These are phyloP conservation scores for Fusarium liriodendri DNA, from an alignment of 2,329 filamentous ascomycete species.

Conservation along the genomic window DNA sequence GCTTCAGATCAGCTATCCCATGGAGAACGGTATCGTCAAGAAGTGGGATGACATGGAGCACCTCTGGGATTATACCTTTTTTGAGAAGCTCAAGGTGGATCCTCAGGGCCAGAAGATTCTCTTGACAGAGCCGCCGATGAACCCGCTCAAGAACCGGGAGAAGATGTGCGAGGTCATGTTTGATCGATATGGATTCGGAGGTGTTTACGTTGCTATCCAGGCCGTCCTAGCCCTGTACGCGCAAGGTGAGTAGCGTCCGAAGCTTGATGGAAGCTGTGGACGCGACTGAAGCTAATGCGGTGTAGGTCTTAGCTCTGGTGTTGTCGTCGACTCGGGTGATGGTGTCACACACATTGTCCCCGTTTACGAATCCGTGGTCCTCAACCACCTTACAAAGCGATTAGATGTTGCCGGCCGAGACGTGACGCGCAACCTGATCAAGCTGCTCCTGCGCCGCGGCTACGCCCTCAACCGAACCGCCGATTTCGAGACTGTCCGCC, in stretches of 20 bases:
- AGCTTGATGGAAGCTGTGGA: background rate
- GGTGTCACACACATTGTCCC: slow-evolving; percentile 99
- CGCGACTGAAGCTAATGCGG: slow-evolving; percentile 14
- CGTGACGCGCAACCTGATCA: slow-evolving; percentile 98
- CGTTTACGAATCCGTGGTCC: slow-evolving; percentile 96
- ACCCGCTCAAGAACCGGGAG: slow-evolving; percentile 95
- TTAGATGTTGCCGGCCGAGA: slow-evolving; percentile 96
- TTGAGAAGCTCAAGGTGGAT: slow-evolving; percentile 95
- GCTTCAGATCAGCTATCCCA: slow-evolving; percentile 98
- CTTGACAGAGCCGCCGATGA: slow-evolving; percentile 97
- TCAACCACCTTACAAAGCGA: slow-evolving; percentile 94
- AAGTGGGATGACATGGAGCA: slow-evolving; percentile 99
- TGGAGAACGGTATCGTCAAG: slow-evolving; percentile 99
- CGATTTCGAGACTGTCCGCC: slow-evolving; percentile 98
- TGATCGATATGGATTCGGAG: slow-evolving; percentile 94
- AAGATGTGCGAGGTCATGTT: slow-evolving; percentile 99
- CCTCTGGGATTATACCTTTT: slow-evolving; percentile 99
- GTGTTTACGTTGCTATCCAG: slow-evolving; percentile 98
- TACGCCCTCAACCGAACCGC: slow-evolving; percentile 98
- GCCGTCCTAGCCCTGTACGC: slow-evolving; percentile 96
- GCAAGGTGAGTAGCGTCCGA: slow-evolving; percentile 72
- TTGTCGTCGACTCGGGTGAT: slow-evolving; percentile 98
- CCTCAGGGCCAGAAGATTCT: slow-evolving; percentile 95
- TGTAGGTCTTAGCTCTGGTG: slow-evolving; percentile 84
- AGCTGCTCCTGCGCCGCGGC: slow-evolving; percentile 89